Evolutionary conservation across 2,329 filamentous ascomycete genomes (phyloP), one percentile per base, ranked within the genome.

Genomic region (Meredithiella fracta): DNA sequence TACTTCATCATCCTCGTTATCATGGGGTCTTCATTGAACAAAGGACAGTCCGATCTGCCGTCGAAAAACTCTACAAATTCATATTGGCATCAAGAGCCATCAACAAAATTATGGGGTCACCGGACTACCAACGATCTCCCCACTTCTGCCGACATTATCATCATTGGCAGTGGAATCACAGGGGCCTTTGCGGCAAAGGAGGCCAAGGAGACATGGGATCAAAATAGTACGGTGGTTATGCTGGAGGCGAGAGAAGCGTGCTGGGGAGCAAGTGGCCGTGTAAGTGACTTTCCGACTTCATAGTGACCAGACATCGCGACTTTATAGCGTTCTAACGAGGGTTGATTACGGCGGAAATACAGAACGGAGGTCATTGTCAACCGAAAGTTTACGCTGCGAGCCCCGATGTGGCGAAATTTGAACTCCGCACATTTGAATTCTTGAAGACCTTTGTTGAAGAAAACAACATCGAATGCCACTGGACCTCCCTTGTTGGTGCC

Each of bases 231-330:
- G n/a, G 75, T 89, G 6, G 72, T 90, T 4, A 75, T 90, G 71
- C 72, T 91, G 3, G 86, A 91, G 68, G 86, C 86, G 14, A 74
- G 86, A 62, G 85, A 90, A 70, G 84, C 82, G 3, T 90, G 85
- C 64, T 89, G 79, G 78, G 86, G 86, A 17, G 86, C 86, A n/a
- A 91, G 85, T 1, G 85, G 86, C n/a, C 70, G 85, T 64, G 83
- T 86, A 64, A 73, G 79, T 72, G 4, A 20, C 20, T 7, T 42
- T 34, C 29, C 29, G 29, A 34, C 29, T 34, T 11, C 40, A 44
- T 44, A 3, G 17, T 11, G 38, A 9, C 50, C 17, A 40, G n/a
- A 44, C 17, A 44, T 44, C 15, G 15, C 2, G 15, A 3, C 15
- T 5, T 44, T 44, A 44, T 55, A 6, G 15, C 38, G 11, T n/a